Evolutionary conservation across 768 basidiomycete genomes (phyloP).

Genomic region (Phaffia tasmanica): DNA sequence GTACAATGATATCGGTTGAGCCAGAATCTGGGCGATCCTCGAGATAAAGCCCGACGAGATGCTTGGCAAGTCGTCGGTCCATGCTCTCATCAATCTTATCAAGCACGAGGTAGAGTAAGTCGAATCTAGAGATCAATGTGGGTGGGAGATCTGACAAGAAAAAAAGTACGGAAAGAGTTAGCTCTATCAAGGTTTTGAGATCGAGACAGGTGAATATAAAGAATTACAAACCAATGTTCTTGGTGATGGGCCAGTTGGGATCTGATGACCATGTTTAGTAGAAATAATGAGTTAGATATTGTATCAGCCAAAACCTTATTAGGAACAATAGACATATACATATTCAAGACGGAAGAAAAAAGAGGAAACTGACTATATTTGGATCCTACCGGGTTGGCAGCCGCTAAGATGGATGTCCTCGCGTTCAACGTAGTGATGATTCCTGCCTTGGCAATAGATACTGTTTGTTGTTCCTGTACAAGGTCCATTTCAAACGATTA

Average conservation of each 20-base stretch:
- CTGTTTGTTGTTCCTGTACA: conserved; percentile 51
- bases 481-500: background rate
- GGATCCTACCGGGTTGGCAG: conserved; percentile 92
- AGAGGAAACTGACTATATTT: conserved; percentile 52
- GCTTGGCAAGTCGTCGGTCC: conserved; percentile 79
- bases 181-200: background rate
- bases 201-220: background rate
- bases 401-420: conserved; percentile 58
- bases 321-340: background rate
- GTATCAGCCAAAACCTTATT: background rate
- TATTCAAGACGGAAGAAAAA: background rate
- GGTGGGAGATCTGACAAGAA: conserved; percentile 59
- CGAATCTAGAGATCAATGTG: conserved; percentile 94
- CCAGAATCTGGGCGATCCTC: conserved; percentile 69
- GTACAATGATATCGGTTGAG: conserved; percentile 63
- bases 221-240: conserved; percentile 57
- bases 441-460: conserved; percentile 48
- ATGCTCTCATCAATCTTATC: conserved; percentile 83
- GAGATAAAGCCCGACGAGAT: conserved; percentile 83
- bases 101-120: conserved; percentile 86
- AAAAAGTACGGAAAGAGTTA: background rate
- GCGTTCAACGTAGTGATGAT: conserved; percentile 49
- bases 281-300: background rate
- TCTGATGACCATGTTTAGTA: conserved; percentile 35
- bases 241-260: conserved; percentile 76